Base-by-base conservation (phyloP, 805 yeast species). In the Zygotorulaspora florentina region DNA sequence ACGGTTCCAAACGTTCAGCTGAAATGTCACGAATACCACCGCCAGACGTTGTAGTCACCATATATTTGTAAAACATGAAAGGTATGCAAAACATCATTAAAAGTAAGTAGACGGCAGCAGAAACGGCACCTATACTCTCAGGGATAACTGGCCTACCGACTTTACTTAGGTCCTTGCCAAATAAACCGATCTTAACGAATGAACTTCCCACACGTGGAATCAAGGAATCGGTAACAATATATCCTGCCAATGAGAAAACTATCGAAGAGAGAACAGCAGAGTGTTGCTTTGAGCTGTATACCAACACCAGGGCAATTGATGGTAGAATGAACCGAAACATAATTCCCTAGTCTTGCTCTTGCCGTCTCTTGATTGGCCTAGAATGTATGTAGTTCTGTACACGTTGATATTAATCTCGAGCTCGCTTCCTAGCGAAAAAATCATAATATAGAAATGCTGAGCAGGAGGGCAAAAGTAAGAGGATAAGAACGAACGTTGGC, bases 91-190 rank as follows among this genome's bases (percentile, higher is more conserved):
- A 74, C 57, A 88, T 77, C 87, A 93, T 83, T 35, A 86, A 65
- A 52, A 89, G 80, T 45, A 93, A 65, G 62, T 90, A 89, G 0
- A 89, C 81, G 3, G 85, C 73, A 0, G 96, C 93, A 4, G 88
- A 77, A 0, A 91, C 84, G 2, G 88, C 83, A n/a, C 99, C 99
- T 72, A 91, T 81, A 0, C 95, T 79, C 68, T 93, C 99, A 1
- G 99, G 93, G 8, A 88, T 74, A 2, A 81, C 71, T 0, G 95
- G 95, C 35, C 66, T 72, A n/a, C 79, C 79, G n/a, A 62, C 65
- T 63, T 93, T 93, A 36, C 89, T 82, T 59, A 89, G 56, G 63
- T 93, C 99, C 50, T 75, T 79, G 8, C 99, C 99, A 50, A 69
- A 76, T n/a, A 93, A 73, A 0, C 99, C 99, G 36, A 85, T 79